Base-by-base conservation (phyloP, 2,329 filamentous ascomycete genomes). In the Pestalotiopsis sp. region DNA sequence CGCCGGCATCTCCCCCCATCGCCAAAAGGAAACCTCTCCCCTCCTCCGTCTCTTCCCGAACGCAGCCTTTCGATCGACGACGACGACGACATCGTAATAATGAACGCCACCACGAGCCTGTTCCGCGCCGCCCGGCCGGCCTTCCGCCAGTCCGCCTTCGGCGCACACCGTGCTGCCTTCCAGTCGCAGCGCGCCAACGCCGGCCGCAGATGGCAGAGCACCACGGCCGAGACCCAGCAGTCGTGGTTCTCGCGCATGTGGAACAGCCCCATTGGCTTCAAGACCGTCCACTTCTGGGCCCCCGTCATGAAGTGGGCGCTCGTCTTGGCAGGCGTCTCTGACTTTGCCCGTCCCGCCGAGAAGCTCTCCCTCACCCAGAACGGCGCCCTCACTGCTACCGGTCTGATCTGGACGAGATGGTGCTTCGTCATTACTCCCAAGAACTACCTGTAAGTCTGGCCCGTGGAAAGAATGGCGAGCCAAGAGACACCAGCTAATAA, bases 251-350 rank as follows among this genome's bases (percentile, higher is more conserved):
- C 91, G 85, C 90, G 90, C 82, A 89, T 97, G 86, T 94, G 91
- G 92, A 90, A 93, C 81, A 94, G 92, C 81, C 92, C 93, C 71
- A 82, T 95, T 72, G 93, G 93, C 65, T 75, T 95, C 75, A 94
- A 94, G 91, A 99, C 96, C 71, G 96, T 99, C 77, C 96, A 99
- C 83, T 99, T 99, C 85, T 99, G 96, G 93, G 95, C 95, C 59
- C 95, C 95, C 69, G 91, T 98, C 74, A 97, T 98, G 94, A 98
- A 95, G 92, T 99, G 96, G 96, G 90, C 89, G 76, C 87, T 99
- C 77, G 96, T 98, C 81, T 85, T 98, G 73, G 94, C 96, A 74
- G 96, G 96, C 79, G 88, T 97, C 79, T 91, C 93, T 75, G 96
- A 99, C 85, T 93, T 99, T 80, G 88, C 91, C 71, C 94, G 96